These are phyloP conservation scores for Linanthus parryae DNA, from an alignment of 148 eudicot genomes.

Conservation along the genomic window DNA sequence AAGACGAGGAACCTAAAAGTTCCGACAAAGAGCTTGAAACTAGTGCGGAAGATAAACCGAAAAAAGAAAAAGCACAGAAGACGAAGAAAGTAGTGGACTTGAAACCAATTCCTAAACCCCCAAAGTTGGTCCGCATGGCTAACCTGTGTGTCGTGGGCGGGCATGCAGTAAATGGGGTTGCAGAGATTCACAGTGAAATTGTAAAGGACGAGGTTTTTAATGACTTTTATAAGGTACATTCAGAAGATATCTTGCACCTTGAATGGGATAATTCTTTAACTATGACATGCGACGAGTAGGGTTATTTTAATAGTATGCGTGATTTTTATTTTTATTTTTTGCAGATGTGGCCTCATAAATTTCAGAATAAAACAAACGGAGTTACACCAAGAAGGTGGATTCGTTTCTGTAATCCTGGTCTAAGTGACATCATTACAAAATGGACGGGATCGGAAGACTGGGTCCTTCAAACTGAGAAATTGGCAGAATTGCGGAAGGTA, in stretches of 20 bases:
- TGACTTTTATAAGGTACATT: constrained; percentile 84
- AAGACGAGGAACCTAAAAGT: neutral
- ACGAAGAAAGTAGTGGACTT: constrained; percentile 23
- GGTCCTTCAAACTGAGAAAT: constrained; percentile 76
- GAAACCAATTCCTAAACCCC: constrained; percentile 50
- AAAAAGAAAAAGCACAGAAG: constrained; percentile 21
- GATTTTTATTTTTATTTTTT: neutral
- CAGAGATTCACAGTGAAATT: constrained; percentile 94
- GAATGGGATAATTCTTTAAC: neutral
- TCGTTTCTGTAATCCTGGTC: constrained; percentile 76
- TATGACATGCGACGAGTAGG: neutral
- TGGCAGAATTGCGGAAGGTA: constrained; percentile 74
- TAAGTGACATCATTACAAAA: constrained; percentile 70
- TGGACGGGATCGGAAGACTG: constrained; percentile 91
- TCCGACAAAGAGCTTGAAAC: constrained; percentile 13
- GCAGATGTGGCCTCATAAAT: constrained; percentile 95
- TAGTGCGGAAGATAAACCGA: constrained; percentile 23
- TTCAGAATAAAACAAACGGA: constrained; percentile 97
- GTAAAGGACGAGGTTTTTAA: constrained; percentile 85
- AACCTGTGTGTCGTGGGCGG: constrained; percentile 95
- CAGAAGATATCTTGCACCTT: neutral
- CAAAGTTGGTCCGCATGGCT: constrained; percentile 92
- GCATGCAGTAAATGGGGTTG: constrained; percentile 96
- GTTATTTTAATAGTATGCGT: constrained; percentile 7
- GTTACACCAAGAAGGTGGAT: constrained; percentile 99